phyloP scores from a whole-genome alignment of 1,284 basidiomycete species.

The Earliella scabrosa region DNA sequence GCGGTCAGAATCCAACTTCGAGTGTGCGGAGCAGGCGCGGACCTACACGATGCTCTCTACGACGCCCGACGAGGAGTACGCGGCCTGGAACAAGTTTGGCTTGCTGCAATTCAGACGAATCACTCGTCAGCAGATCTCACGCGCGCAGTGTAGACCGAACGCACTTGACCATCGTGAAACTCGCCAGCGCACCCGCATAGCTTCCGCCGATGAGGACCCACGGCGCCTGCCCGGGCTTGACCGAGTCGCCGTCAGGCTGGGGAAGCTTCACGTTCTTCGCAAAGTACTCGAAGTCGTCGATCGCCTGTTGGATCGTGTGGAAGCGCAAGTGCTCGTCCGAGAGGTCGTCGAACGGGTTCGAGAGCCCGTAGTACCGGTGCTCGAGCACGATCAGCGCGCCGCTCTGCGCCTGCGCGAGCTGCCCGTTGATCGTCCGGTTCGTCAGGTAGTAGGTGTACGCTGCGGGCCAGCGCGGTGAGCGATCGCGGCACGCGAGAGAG shows the following conservation, averaged over 20 bases:
- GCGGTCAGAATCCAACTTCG: background rate
- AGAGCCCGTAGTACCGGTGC: constrained; percentile 57
- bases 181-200: constrained; percentile 70
- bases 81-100: constrained; percentile 68
- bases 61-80: constrained; percentile 73
- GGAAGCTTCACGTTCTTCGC: constrained; percentile 67
- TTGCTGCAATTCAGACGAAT: constrained; percentile 52
- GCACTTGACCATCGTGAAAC: constrained; percentile 75
- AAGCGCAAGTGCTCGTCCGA: constrained; percentile 58
- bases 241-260: constrained; percentile 63
- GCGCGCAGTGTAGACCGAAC: constrained; percentile 22
- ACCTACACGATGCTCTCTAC: constrained; percentile 68
- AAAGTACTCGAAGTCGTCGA: constrained; percentile 75
- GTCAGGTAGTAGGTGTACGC: constrained; percentile 59
- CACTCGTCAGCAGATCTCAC: background rate
- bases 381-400: constrained; percentile 67
- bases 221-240: constrained; percentile 61
- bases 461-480: too few relatives aligned
- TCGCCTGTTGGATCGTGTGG: constrained; percentile 73
- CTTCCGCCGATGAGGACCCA: constrained; percentile 78
- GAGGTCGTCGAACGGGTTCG: constrained; percentile 64
- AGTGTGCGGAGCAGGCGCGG: background rate
- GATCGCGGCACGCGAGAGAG: too few relatives aligned
- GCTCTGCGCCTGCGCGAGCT: constrained; percentile 67
- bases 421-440: constrained; percentile 66